phyloP scores from a whole-genome alignment of 352 stramenopile genomes.

The Phytophthora cactorum region DNA sequence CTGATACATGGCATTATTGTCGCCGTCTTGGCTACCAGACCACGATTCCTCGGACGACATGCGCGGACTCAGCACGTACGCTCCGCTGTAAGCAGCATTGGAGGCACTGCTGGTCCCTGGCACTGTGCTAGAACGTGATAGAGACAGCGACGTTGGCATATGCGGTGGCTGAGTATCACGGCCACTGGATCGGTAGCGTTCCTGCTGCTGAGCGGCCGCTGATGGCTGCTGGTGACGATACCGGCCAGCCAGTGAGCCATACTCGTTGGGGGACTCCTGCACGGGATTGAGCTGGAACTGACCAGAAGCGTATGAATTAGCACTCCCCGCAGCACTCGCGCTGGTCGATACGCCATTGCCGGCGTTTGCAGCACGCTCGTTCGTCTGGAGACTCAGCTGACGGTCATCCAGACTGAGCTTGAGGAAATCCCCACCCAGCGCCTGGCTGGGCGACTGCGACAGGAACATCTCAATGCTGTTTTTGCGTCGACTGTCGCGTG shows the following conservation, averaged over 20 bases:
- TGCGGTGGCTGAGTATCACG: conserved; percentile 25
- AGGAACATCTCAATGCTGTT: conserved; percentile 91
- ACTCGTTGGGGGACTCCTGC: conserved; percentile 51
- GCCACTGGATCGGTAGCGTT: conserved; percentile 28
- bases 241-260: conserved; percentile 23
- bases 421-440: conserved; percentile 77
- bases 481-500: conserved; percentile 59
- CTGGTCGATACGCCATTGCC: conserved; percentile 10
- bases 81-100: conserved; percentile 37
- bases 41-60: conserved; percentile 58
- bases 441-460: conserved; percentile 82
- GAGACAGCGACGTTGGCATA: conserved; percentile 41
- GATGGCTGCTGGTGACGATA: conserved; percentile 30
- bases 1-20: conserved; percentile 45
- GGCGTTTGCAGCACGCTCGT: conserved; percentile 19
- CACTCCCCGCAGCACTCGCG: conserved; percentile 11
- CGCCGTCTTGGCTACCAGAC: conserved; percentile 55
- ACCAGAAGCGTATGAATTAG: conserved; percentile 43
- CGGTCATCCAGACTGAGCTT: conserved; percentile 78
- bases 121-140: conserved; percentile 42
- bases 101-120: conserved; percentile 44
- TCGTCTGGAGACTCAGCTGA: conserved; percentile 45
- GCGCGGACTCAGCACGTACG: conserved; percentile 53
- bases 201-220: conserved; percentile 26
- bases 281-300: conserved; percentile 63